Conservation (phyloP, 2,329 filamentous ascomycete species). For the Cladosporium sp. region DNA sequence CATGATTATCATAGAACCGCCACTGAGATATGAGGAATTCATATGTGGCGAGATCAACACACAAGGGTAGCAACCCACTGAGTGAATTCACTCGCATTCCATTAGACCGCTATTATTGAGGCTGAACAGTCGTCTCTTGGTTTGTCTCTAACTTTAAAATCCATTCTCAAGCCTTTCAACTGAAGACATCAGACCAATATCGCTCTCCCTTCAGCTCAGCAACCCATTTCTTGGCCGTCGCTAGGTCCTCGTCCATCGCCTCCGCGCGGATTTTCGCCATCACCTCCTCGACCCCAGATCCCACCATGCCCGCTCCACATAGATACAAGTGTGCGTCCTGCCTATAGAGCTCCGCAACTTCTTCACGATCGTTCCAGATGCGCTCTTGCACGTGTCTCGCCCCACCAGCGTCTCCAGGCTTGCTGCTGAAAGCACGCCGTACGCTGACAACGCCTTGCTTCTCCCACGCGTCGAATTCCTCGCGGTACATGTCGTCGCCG, state of each 20-base stretch:
- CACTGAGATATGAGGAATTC: neutral
- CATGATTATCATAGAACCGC: neutral
- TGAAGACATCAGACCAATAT: slow-evolving; percentile 48
- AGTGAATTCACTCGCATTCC: neutral
- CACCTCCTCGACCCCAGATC: slow-evolving; percentile 41
- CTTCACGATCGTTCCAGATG: slow-evolving; percentile 49
- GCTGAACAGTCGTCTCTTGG: too few species aligned
- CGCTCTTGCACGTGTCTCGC: slow-evolving; percentile 57
- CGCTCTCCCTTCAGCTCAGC: slow-evolving; percentile 47
- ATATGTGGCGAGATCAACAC: neutral
- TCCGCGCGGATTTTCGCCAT: slow-evolving; percentile 48
- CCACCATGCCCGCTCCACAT: slow-evolving; percentile 54
- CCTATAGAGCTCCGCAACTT: slow-evolving; percentile 49
- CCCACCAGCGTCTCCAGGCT: slow-evolving; percentile 40
- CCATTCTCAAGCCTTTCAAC: neutral
- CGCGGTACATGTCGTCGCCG: slow-evolving; percentile 61
- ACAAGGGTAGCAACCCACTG: neutral
- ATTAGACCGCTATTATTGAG: neutral
- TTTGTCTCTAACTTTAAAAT: too few species aligned
- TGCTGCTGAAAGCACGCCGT: slow-evolving; percentile 59
- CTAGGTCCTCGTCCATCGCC: slow-evolving; percentile 35
- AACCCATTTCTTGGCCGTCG: slow-evolving; percentile 46
- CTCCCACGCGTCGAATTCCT: slow-evolving; percentile 62
- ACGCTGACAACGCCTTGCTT: slow-evolving; percentile 61
- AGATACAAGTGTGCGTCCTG: slow-evolving; percentile 60